Evolutionary conservation across 345 rosid genomes (phyloP).

Genomic region (Bretschneidera sinensis): DNA sequence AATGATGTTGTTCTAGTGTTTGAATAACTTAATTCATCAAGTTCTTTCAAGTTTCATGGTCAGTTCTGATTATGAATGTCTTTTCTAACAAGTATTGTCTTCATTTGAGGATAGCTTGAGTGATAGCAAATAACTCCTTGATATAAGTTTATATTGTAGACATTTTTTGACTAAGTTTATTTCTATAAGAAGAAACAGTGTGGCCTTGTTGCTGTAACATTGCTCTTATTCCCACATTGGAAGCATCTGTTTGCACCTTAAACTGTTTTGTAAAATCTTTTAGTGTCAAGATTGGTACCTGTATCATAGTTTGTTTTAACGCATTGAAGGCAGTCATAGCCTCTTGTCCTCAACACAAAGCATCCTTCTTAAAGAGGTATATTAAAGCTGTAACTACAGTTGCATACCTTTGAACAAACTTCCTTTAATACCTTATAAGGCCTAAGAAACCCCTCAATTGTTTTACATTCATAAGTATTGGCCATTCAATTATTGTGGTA

Average conservation of each 20-base stretch:
- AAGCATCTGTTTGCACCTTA: neutral
- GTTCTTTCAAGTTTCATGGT: too few species aligned
- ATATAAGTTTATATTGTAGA: too few species aligned
- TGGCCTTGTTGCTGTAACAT: too few species aligned
- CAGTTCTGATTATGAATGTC: too few species aligned
- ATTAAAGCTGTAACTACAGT: neutral
- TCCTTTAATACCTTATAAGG: neutral
- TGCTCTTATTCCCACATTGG: neutral
- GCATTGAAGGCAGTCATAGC: neutral
- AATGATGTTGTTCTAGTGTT: too few species aligned
- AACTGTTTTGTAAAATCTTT: neutral
- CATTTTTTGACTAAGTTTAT: too few species aligned
- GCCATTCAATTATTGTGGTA: too few species aligned
- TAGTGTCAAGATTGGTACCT: neutral
- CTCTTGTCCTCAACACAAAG: neutral
- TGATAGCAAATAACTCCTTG: too few species aligned
- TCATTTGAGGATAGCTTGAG: too few species aligned
- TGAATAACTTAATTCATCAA: too few species aligned
- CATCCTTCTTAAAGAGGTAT: neutral
- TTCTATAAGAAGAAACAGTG: too few species aligned
- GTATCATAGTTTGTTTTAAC: neutral
- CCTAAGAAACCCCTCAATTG: neutral
- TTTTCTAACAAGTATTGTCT: too few species aligned
- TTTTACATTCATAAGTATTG: neutral
- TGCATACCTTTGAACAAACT: neutral